Evolutionary conservation across 169 alveolate genomes (phyloP), one percentile per base, ranked within the genome.

Genomic region (Miamiensis avidus): DNA sequence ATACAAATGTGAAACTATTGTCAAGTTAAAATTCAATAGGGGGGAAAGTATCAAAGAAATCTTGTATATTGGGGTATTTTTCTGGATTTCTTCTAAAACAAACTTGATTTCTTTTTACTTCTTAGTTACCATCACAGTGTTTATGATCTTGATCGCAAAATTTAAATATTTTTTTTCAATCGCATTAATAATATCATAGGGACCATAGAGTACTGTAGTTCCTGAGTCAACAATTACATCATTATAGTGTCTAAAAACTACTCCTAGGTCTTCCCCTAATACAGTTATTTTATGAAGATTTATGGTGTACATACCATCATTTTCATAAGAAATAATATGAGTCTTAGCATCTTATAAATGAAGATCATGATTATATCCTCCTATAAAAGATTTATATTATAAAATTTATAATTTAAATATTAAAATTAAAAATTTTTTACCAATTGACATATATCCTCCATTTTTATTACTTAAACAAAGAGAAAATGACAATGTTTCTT

Each of bases 401-500:
- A 49, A 49, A 49, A 49, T 49, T 49, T 49, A 49, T 20, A 20
- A n/a, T 49, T 11, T 49, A 49, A 11, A 49, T 11, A 49, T 49
- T 11, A 11, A 49, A 49, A 11, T 49, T 49, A 11, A 49, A 49
- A 11, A 49, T 11, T 49, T 49, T 49, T 49, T 49, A 49, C 69
- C 84, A n/a, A 79, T 76, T 49, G 76, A 49, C 84, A 79, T 79
- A 79, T 79, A 79, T 29, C 84, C 84, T 49, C 84, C 84, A 34
- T 79, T 0, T 25, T 29, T 15, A 15, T 69, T 29, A 79, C 65
- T 79, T n/a, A 79, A 32, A 64, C 84, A 79, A n/a, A 79, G 29
- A 29, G 76, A 49, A 30, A 79, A 79, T 15, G 64, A 75, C 31
- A 49, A 26, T 33, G n/a, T n/a, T 29, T 79, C 84, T 1, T 79